Base-by-base conservation (phyloP, 371 early-diverging fungal species). In the Mortierella sp. region DNA sequence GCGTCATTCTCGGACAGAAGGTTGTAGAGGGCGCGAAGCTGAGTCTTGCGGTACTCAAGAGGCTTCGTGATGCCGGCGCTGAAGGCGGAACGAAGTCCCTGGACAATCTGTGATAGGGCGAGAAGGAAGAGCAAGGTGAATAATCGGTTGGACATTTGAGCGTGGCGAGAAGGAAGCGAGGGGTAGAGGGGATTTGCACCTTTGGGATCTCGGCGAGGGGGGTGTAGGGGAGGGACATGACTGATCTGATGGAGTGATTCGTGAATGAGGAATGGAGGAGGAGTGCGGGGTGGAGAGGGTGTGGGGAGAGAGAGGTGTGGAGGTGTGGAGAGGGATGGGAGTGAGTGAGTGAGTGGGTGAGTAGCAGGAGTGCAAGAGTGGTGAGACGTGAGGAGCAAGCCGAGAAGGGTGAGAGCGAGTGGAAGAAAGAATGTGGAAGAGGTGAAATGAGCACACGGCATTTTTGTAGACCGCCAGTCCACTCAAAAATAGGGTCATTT, bases 1-100 rank as follows among this genome's bases (percentile, higher is more conserved):
- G 80, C 77, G 46, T 84, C 82, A 59, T 95, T 90, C 40, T 95
- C 92, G 47, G 86, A 77, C 48, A 92, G 45, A 60, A 92, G 78
- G 19, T 82, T 63, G 50, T 86, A 81, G 31, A 96, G 63, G 28
- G 79, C 82, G 8, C 81, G 77, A 22, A 97, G 86, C 71, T 95
- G 95, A 62, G 90, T 80, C 59, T 89, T 91, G 64, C 97, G 88
- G 63, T 83, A 92, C 2, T 60, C 77, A 13, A 89, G 52, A 56
- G 84, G 71, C 68, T 79, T 85, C 13, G 90, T 89, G n/a, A 89
- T 47, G 25, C 86, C 88, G 72, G 83, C 71, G 21, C 77, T 68
- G 60, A 87, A 88, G 19, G 82, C 72, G 12, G 79, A 70, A 31
- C 84, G 87, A 63, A 89, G 82, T 37, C 71, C 59, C 25, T 80